phyloP scores from a whole-genome alignment of 257 asterid genomes.

The Ophiorrhiza pumila region DNA sequence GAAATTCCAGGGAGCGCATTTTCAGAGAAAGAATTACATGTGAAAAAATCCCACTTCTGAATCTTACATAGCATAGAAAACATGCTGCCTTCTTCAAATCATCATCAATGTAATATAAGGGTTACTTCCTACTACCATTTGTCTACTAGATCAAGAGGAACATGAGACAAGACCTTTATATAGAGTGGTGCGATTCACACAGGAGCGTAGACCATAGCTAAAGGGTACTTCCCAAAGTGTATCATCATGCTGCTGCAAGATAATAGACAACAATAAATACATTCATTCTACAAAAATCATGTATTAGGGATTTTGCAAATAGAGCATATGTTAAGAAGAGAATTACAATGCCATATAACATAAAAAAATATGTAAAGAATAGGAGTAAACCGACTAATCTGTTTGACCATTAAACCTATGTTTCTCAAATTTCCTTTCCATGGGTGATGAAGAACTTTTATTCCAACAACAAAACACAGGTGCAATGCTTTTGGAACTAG shows the following conservation, averaged over 20 bases:
- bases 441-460: not conserved
- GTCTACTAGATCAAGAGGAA: slow-evolving; percentile 11
- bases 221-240: slow-evolving; percentile 64
- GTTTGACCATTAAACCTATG: not conserved
- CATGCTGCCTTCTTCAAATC: not conserved
- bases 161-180: slow-evolving; percentile 52
- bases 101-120: not conserved
- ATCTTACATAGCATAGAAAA: not conserved
- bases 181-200: slow-evolving; percentile 63
- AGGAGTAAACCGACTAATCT: not conserved
- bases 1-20: not conserved
- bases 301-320: not conserved
- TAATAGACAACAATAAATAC: slow-evolving; percentile 13
- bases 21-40: slow-evolving; percentile 8
- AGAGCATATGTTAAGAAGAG: not conserved
- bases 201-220: slow-evolving; percentile 53
- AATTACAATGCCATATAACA: not conserved
- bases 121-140: not conserved
- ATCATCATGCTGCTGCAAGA: slow-evolving; percentile 45
- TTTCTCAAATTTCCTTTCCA: not conserved
- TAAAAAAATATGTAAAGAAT: not conserved
- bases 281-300: not conserved
- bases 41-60: not conserved
- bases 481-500: not conserved
- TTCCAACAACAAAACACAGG: not conserved